Base-by-base conservation (phyloP, 495 filamentous ascomycete genomes). In the Aspergillus mulundensis region DNA sequence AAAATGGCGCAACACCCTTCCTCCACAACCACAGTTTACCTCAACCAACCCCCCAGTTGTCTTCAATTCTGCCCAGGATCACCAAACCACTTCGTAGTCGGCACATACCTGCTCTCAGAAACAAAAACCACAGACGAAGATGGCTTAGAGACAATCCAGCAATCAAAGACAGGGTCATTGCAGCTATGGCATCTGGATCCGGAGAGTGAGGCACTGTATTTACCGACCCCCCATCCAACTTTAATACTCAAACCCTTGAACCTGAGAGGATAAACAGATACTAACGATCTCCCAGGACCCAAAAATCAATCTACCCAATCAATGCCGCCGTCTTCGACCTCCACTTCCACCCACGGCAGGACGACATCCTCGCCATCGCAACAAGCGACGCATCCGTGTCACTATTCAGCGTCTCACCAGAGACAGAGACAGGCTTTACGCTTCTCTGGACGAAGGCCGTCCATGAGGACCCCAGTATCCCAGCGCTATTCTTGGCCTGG, bases 291-390 rank as follows among this genome's bases (percentile, higher is more conserved):
- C 10, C 25, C 40, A 77, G 75, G 59, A 62, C 67, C 8, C 65
- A 67, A 53, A 60, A 72, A 28, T 66, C 72, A 60, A 82, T 77
- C 1, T 50, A 86, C 24, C 66, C 76, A 2, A 78, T 84, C 32
- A 79, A 79, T 39, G 87, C 82, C 60, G 91, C 90, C 19, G 77
- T 97, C 20, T 83, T 97, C 41, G 93, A 97, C 66, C 78, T 96
- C 20, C 87, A 89, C 55, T 97, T 96, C 69, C 84, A 85, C 56
- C 85, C 84, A 7, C 66, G 71, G 39, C 61, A 72, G n/a, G 70
- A 72, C 14, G 70, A 71, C 24, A 65, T 82, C 14, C 75, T 94
- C 25, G 89, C 82, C 8, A 82, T 86, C 25, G 88, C 90, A 10
- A 85, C 84, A 10, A 94, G 89, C 56, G 85, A 83, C 5, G 91